Percentiles rank a stretch among this genome's conserved stretches.
Evolutionary conservation across 495 filamentous ascomycete species (phyloP).

Genomic region (Hypomontagnella monticulosa): DNA sequence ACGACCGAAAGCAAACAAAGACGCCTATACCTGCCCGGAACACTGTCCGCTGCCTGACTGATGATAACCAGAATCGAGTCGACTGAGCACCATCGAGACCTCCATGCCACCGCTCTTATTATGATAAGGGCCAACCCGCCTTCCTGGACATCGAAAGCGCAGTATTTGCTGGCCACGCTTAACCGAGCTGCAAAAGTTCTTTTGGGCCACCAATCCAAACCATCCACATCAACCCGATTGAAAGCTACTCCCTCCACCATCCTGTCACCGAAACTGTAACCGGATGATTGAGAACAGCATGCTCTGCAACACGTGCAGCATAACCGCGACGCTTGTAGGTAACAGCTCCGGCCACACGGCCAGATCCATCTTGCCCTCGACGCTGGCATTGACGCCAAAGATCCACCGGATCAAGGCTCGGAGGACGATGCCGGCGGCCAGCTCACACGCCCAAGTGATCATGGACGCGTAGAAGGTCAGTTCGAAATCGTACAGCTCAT

Average conservation of each 20-base stretch:
- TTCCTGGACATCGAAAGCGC: constrained; percentile 25
- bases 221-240: constrained; percentile 29
- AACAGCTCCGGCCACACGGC: constrained; percentile 69
- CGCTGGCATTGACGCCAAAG: constrained; percentile 65
- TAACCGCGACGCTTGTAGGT: constrained; percentile 67
- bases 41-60: constrained; percentile 19
- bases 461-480: constrained; percentile 68
- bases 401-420: constrained; percentile 61
- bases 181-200: constrained; percentile 40
- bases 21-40: constrained; percentile 24
- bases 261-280: constrained; percentile 62
- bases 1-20: constrained; percentile 32
- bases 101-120: constrained; percentile 3
- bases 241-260: constrained; percentile 10
- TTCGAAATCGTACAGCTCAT: constrained; percentile 62
- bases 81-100: constrained; percentile 24
- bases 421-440: constrained; percentile 65
- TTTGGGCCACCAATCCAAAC: constrained; percentile 35
- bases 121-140: constrained; percentile 33
- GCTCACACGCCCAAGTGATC: constrained; percentile 70
- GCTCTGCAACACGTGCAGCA: constrained; percentile 72
- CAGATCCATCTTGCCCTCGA: constrained; percentile 68
- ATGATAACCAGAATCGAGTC: constrained; percentile 33
- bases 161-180: constrained; percentile 40
- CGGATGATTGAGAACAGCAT: constrained; percentile 73